Evolutionary conservation across 2,329 filamentous ascomycete species (phyloP).

Genomic region (Cercospora sp.): DNA sequence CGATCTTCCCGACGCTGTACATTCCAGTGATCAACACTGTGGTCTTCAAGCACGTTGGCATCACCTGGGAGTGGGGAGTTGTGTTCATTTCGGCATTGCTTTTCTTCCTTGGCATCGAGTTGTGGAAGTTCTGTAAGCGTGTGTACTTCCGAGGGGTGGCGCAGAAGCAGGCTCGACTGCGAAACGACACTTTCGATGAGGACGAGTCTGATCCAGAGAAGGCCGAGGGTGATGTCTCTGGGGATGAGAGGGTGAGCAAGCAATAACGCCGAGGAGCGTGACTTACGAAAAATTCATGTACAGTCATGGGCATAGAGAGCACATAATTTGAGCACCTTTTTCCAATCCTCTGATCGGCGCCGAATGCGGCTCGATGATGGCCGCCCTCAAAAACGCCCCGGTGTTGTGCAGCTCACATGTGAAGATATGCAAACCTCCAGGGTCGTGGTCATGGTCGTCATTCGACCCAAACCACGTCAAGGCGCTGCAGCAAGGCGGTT

Average conservation of each 20-base stretch:
- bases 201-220: constrained; percentile 25
- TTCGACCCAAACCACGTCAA: not conserved
- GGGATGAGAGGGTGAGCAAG: not conserved
- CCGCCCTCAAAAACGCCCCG: not conserved
- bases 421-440: not conserved
- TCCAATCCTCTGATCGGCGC: not conserved
- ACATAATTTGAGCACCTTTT: not conserved
- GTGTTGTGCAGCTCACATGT: not conserved
- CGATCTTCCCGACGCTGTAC: constrained; percentile 54
- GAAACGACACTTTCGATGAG: constrained; percentile 22
- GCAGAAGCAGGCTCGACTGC: constrained; percentile 15
- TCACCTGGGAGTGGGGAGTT: constrained; percentile 51
- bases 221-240: constrained; percentile 6
- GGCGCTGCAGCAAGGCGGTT: not conserved
- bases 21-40: constrained; percentile 66
- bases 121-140: constrained; percentile 67
- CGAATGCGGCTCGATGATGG: not conserved
- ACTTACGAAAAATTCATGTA: not conserved
- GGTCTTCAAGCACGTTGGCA: constrained; percentile 66
- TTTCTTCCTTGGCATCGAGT: constrained; percentile 65
- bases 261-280: not conserved
- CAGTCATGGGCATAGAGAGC: not conserved
- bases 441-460: not conserved
- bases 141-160: constrained; percentile 25
- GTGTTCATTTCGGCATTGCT: constrained; percentile 40